Base-by-base conservation (phyloP, 208 protist genomes). In the Leishmania tarentolae region DNA sequence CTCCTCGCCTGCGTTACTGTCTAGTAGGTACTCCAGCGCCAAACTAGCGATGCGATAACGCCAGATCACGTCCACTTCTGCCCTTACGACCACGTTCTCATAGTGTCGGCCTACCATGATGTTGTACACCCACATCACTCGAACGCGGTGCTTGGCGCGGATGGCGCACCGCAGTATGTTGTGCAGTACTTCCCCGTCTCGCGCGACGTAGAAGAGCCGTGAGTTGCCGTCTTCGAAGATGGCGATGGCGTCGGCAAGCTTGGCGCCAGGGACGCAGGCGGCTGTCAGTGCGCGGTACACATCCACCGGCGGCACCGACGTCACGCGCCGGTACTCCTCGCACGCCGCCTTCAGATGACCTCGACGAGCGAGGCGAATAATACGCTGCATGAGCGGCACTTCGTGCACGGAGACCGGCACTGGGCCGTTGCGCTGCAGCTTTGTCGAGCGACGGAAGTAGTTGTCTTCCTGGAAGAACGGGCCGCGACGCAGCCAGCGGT, bases 71-170 rank as follows among this genome's bases (percentile, higher is more conserved):
- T 95, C 91, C 28, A 97, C 77, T 83, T 94, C 91, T 0, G 90
- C 91, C 53, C 94, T 91, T 35, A 95, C 93, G 4, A 96, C 68
- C 44, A 92, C 90, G 81, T 97, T 97, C 83, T 97, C 94, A 84
- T 96, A 96, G 82, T 90, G 83, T 24, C 93, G 87, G 21, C 94
- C 94, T 8, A 94, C 91, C 92, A 96, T 95, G 5, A 93, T 81
- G 83, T 96, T 96, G 85, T 94, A 95, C 1, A 96, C 92, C 93
- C 94, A 97, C 93, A 97, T 96, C 46, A 97, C 90, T 28, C 94
- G 93, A 74, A 92, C 91, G 21, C 93, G 93, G 84, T 96, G 90
- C 78, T 88, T 81, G 47, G 94, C 94, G 31, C 83, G 83, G 70
- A 97, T 92, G 28, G 94, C 94, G 76, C 92, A 96, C 13, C 88